A percentile compares a stretch with the other conserved stretches of the same genome.
These are phyloP conservation scores for Cryptococcus sp. DNA, from an alignment of 1,284 basidiomycete species.

Conservation along the genomic window DNA sequence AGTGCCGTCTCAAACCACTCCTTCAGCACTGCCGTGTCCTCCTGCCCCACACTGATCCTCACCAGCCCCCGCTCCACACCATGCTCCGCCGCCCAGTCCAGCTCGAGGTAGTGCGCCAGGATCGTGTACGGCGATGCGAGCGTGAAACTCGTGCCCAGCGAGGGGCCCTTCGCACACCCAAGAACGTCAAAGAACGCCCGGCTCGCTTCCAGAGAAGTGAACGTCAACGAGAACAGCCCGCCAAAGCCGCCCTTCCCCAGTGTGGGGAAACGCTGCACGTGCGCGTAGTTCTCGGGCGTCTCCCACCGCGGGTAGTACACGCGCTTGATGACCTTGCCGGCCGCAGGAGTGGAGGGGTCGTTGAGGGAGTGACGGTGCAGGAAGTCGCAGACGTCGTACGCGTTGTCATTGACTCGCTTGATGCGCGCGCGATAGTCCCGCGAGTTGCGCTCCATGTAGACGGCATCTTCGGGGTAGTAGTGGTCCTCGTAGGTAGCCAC, in stretches of 20 bases:
- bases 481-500: conserved; percentile 72
- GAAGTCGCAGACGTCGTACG: conserved; percentile 75
- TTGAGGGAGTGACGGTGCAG: conserved; percentile 61
- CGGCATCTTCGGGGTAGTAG: conserved; percentile 88
- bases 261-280: conserved; percentile 52
- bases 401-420: conserved; percentile 73
- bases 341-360: conserved; percentile 23
- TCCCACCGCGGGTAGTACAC: conserved; percentile 88
- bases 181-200: conserved; percentile 84
- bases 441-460: conserved; percentile 97
- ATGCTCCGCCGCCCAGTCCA: conserved; percentile 85
- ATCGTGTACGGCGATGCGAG: conserved; percentile 90
- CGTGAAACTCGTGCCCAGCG: conserved; percentile 94
- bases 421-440: conserved; percentile 82
- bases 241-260: conserved; percentile 69
- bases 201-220: conserved; percentile 66
- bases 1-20: conserved; percentile 65
- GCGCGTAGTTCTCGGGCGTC: conserved; percentile 68
- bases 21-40: conserved; percentile 64
- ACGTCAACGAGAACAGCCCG: conserved; percentile 88
- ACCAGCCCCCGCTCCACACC: conserved; percentile 85
- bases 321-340: conserved; percentile 63
- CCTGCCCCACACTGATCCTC: conserved; percentile 85
- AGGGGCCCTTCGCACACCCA: conserved; percentile 83
- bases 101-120: conserved; percentile 84